Conservation (phyloP, 345 rosid genomes). For the Citrus mangshanensis region DNA sequence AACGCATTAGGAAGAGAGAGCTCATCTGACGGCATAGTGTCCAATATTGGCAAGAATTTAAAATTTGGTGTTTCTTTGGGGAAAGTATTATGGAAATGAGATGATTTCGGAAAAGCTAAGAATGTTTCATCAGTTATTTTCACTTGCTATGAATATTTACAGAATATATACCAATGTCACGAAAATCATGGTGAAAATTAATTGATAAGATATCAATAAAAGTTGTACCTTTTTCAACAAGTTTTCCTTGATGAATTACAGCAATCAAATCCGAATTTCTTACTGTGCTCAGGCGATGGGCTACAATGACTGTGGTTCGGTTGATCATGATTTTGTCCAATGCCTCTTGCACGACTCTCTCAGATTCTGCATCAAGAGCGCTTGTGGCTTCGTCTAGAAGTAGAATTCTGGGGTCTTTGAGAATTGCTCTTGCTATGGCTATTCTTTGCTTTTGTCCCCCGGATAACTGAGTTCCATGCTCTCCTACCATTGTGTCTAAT, state of each 20-base stretch:
- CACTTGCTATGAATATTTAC: neutral
- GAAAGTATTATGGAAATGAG: neutral
- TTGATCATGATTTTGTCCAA: constrained; percentile 23
- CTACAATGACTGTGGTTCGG: constrained; percentile 23
- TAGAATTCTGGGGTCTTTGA: constrained; percentile 22
- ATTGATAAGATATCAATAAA: neutral
- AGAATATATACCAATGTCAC: neutral
- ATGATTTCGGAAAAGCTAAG: neutral
- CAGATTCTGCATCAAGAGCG: constrained; percentile 23
- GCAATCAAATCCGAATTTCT: constrained; percentile 13
- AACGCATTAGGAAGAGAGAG: neutral
- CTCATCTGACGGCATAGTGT: neutral
- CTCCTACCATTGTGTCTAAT: constrained; percentile 24
- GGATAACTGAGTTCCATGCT: constrained; percentile 25
- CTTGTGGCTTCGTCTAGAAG: constrained; percentile 34
- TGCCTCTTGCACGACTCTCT: constrained; percentile 26
- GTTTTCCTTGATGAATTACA: constrained; percentile 23
- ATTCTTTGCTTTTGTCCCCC: constrained; percentile 32
- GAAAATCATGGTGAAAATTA: neutral
- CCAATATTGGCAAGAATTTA: neutral
- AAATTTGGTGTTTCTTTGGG: neutral
- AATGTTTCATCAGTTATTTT: neutral
- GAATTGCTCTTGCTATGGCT: constrained; percentile 29
- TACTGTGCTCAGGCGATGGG: constrained; percentile 27
- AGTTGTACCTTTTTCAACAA: constrained; percentile 41